Conservation (phyloP, 1,284 basidiomycete species). For the Lentinula novae-zelandiae region DNA sequence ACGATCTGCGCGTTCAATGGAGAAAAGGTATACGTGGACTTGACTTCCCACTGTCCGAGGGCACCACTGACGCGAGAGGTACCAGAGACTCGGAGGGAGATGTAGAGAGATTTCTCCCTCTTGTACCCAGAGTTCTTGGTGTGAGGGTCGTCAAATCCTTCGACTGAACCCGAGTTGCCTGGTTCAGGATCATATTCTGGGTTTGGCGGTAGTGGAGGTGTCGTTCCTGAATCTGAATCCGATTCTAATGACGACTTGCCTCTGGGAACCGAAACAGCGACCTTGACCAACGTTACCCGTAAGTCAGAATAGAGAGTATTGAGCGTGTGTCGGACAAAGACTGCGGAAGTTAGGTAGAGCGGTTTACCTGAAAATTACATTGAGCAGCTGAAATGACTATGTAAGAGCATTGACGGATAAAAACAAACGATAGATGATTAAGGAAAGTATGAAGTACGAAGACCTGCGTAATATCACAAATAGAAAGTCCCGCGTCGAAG, state of each 20-base stretch:
- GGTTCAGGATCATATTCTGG: neutral
- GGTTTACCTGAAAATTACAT: conserved; percentile 46
- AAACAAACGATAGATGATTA: neutral
- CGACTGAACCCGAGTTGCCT: neutral
- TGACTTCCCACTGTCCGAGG: conserved; percentile 22
- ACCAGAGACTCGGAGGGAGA: conserved; percentile 11
- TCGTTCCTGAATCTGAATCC: neutral
- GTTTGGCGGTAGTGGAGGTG: neutral
- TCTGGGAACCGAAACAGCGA: conserved; percentile 34
- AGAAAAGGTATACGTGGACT: conserved; percentile 71
- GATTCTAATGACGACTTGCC: conserved; percentile 4
- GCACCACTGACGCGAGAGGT: conserved; percentile 12
- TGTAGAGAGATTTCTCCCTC: conserved; percentile 14
- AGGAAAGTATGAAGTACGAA: neutral
- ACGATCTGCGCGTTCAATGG: conserved; percentile 59
- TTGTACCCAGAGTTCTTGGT: neutral
- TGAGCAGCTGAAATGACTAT: neutral
- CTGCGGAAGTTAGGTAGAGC: conserved; percentile 66
- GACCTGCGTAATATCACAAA: too few species aligned
- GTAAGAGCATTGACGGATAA: neutral
- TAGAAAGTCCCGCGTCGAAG: too few species aligned
- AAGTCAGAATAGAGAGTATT: conserved; percentile 70
- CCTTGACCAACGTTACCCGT: conserved; percentile 48
- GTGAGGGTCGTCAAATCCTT: neutral
- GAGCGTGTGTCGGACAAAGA: conserved; percentile 67